Evolutionary conservation across 768 basidiomycete species (phyloP).

Genomic region (Amanita subjunquillea): DNA sequence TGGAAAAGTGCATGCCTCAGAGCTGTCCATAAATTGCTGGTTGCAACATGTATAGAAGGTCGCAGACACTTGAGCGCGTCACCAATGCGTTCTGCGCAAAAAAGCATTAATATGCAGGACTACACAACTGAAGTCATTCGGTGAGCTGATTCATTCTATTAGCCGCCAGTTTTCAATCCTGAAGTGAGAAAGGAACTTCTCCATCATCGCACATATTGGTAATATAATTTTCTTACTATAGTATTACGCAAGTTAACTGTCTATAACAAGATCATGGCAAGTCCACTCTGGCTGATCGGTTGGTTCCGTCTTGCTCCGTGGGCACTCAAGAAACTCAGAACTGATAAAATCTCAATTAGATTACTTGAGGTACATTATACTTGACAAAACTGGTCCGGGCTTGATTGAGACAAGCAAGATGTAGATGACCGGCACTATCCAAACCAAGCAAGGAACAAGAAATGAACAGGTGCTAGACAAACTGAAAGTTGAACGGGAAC

Average conservation of each 20-base stretch:
- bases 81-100: conserved; percentile 18
- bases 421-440: conserved; percentile 84
- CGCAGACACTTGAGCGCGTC: conserved; percentile 19
- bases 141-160: conserved; percentile 20
- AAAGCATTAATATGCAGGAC: conserved; percentile 41
- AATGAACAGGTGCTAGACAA: conserved; percentile 88
- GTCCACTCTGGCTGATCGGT: conserved; percentile 87
- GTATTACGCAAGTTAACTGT: not conserved
- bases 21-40: conserved; percentile 13
- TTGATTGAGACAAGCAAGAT: conserved; percentile 8
- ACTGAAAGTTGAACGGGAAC: conserved; percentile 92
- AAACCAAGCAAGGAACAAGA: conserved; percentile 46
- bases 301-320: conserved; percentile 15
- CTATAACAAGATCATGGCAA: conserved; percentile 81
- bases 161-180: not conserved
- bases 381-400: conserved; percentile 3
- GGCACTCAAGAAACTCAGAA: not conserved
- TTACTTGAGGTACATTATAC: conserved; percentile 53
- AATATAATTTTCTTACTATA: not conserved
- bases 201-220: conserved; percentile 96
- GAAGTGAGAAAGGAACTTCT: conserved; percentile 63
- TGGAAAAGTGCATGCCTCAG: conserved; percentile 18
- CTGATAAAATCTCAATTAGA: conserved; percentile 22
- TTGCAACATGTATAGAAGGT: conserved; percentile 7
- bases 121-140: conserved; percentile 63